These are phyloP conservation scores for Nissolia schottii DNA, from an alignment of 306 rosid species.

Conservation along the genomic window DNA sequence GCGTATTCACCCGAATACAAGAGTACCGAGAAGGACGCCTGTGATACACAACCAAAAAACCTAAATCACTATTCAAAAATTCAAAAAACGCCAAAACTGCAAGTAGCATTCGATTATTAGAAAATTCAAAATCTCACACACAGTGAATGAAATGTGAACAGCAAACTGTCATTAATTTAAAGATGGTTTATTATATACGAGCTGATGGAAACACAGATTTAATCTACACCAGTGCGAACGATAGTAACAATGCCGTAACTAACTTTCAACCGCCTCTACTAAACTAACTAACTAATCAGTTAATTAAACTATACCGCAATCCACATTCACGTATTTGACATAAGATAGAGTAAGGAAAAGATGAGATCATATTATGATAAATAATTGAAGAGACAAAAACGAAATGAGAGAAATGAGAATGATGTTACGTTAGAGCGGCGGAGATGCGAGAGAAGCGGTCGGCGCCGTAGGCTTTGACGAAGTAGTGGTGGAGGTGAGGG, in stretches of 20 bases:
- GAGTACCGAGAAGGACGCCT: constrained; percentile 92
- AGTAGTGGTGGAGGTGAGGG: constrained; percentile 58
- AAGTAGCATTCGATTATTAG: not conserved
- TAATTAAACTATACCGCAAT: too few species aligned
- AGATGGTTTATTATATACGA: too few species aligned
- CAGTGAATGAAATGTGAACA: not conserved
- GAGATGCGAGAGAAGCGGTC: constrained; percentile 70
- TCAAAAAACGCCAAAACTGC: not conserved
- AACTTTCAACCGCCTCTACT: not conserved
- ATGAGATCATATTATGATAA: not conserved
- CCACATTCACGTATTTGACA: not conserved
- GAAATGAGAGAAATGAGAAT: not conserved
- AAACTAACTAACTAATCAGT: not conserved
- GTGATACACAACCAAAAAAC: not conserved
- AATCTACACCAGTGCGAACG: not conserved
- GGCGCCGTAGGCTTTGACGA: constrained; percentile 68
- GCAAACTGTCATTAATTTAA: not conserved
- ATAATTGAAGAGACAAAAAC: not conserved
- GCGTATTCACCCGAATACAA: constrained; percentile 76
- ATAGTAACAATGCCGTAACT: not conserved
- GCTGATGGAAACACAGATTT: not conserved
- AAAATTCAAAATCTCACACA: not conserved
- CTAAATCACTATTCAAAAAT: not conserved
- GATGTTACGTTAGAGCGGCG: constrained; percentile 59
- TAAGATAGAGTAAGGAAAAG: not conserved